Conservation (phyloP, 805 yeast species). For the Grigorovia yakushimaensis region DNA sequence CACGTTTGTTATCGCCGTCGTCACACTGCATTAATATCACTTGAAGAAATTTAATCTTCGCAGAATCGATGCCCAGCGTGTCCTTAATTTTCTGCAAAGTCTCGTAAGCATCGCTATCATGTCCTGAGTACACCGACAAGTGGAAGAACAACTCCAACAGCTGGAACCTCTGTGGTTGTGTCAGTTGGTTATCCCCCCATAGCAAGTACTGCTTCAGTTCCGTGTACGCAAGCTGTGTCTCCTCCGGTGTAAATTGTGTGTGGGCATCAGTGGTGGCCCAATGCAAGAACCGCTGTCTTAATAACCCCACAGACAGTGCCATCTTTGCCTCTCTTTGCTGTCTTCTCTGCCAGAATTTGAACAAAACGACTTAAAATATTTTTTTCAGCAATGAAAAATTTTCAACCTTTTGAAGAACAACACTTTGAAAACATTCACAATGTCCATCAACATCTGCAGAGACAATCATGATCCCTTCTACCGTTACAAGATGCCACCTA, state of each 20-base stretch:
- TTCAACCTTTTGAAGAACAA: background rate
- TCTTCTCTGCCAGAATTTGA: no score
- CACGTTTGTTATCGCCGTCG: conserved; percentile 3
- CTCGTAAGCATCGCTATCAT: conserved; percentile 63
- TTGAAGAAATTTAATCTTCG: conserved; percentile 25
- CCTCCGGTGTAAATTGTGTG: conserved; percentile 38
- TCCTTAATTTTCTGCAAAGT: conserved; percentile 58
- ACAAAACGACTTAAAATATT: no score
- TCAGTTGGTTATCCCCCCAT: conserved; percentile 15
- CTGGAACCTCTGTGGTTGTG: conserved; percentile 35
- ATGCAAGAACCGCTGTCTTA: background rate
- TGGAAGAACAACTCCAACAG: conserved; percentile 66
- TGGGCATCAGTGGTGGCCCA: conserved; percentile 45
- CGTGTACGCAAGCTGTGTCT: conserved; percentile 28
- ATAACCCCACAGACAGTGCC: background rate
- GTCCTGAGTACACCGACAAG: conserved; percentile 47
- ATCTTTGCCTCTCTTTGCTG: no score
- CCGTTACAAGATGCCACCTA: conserved; percentile 98
- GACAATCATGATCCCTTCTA: conserved; percentile 96
- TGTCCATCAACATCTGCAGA: conserved; percentile 94
- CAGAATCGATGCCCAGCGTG: conserved; percentile 44
- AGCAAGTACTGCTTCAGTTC: conserved; percentile 30
- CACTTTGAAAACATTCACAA: conserved; percentile 23
- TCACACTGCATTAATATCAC: conserved; percentile 20
- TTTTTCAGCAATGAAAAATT: no score